Base-by-base conservation (phyloP, 78 protist genomes). In the Dictyostelium citrinum region DNA sequence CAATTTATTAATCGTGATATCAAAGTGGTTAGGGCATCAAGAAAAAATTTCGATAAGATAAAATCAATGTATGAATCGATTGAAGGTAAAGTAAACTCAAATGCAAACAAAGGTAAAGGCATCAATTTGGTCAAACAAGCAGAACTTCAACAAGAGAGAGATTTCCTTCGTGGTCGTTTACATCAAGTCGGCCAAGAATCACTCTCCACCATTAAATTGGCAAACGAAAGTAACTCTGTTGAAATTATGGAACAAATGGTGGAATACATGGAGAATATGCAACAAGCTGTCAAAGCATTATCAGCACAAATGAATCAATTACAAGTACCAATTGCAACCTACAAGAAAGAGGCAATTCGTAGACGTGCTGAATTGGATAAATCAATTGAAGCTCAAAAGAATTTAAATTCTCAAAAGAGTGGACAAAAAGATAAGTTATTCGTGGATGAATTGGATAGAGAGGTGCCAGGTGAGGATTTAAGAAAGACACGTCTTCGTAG, bases 161-260 rank as follows among this genome's bases (percentile, higher is more conserved):
- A 88, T 35, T 88, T 46, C 70, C 70, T 88, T 12, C 35, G 75
- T 17, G 72, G 85, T 22, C 41, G 71, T 27, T 77, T 88, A 1
- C 31, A 37, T 31, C 45, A 43, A 17, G 85, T 78, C 3, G 93
- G 93, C 17, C 80, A 76, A 43, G 93, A 88, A 29, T 79, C 93
- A 17, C 51, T 45, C 3, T 31, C 51, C 0, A 88, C 93, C n/a
- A 78, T 88, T 20, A 49, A 64, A 33, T 78, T 88, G 58, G 93
- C 80, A 2, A 78, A 58, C 35, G 86, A 88, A 16, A 49, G 76
- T 31, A 88, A 88, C 35, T 61, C 85, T 46, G 93, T 88, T 0
- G 93, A 88, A 22, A 67, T 88, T 22, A 88, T 88, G 93, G 93
- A 88, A 45, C 93, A 88, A 24, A 78, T 88, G 46, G 77, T 88